Percentiles rank a stretch among this genome's conserved stretches.
Evolutionary conservation across 331 rosid species (phyloP).

Genomic region (Quercus tomentella): DNA sequence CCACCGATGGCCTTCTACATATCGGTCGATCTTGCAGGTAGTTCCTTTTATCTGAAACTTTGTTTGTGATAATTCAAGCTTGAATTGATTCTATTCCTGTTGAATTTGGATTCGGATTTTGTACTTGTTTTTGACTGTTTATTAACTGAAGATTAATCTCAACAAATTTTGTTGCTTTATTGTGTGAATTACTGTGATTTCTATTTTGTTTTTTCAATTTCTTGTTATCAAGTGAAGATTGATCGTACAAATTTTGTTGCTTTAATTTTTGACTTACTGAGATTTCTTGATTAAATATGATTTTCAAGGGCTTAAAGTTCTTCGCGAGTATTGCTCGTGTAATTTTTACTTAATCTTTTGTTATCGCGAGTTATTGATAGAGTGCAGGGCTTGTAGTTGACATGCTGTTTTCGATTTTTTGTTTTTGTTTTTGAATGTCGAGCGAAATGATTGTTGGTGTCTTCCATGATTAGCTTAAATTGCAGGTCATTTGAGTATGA

Average conservation of each 20-base stretch:
- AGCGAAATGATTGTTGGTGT: no score
- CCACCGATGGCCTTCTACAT: constrained; percentile 74
- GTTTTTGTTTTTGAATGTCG: no score
- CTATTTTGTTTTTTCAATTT: neutral
- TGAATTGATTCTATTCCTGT: neutral
- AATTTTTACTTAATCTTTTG: neutral
- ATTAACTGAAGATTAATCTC: neutral
- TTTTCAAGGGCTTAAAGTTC: no score
- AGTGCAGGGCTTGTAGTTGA: no score
- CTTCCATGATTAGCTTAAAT: neutral
- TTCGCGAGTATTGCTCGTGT: neutral
- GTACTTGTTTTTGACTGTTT: neutral
- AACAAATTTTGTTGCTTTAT: neutral
- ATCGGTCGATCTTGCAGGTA: constrained; percentile 85
- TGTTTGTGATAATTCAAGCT: neutral
- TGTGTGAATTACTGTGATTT: neutral
- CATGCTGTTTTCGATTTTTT: no score
- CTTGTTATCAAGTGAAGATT: neutral
- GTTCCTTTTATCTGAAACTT: neutral
- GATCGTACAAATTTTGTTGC: neutral
- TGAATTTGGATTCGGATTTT: neutral
- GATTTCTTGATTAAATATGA: neutral
- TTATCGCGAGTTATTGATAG: no score
- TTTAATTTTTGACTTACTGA: neutral
- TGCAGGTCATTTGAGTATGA: neutral